Percentiles rank a stretch among this genome's conserved stretches.
Conservation (phyloP, 1,284 basidiomycete species). For the Ceratobasidium papillatum region DNA sequence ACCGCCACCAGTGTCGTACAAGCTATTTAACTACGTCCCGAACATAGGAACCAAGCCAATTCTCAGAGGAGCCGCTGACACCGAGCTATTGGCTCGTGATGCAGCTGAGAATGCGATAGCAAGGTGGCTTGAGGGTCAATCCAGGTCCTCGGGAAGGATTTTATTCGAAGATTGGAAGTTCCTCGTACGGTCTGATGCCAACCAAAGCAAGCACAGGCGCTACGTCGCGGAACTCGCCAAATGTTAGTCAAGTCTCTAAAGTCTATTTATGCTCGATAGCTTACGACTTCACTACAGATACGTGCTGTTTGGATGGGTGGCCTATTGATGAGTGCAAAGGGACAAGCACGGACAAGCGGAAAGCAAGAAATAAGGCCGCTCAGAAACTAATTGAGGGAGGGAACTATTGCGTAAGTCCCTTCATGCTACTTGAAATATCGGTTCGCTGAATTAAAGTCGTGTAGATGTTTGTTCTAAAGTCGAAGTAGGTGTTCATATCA, state of each 20-base stretch:
- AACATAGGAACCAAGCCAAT: background rate
- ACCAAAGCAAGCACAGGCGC: background rate
- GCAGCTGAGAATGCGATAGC: background rate
- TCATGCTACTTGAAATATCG: background rate
- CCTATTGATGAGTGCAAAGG: background rate
- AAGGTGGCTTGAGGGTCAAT: background rate
- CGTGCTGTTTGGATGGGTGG: background rate
- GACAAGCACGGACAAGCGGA: background rate
- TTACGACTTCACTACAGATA: background rate
- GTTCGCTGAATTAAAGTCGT: background rate
- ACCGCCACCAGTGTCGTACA: background rate
- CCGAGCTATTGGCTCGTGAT: background rate
- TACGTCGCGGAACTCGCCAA: background rate
- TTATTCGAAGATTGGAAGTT: background rate
- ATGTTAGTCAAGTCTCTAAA: background rate
- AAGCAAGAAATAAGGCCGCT: conserved; percentile 7
- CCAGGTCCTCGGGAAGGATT: background rate
- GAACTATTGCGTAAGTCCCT: conserved; percentile 13
- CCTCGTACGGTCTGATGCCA: background rate
- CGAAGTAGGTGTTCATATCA: background rate
- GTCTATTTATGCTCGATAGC: background rate
- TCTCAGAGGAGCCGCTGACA: background rate
- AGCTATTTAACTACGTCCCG: background rate
- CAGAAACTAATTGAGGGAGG: background rate
- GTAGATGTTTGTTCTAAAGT: background rate